Base-by-base conservation (phyloP, 1,284 basidiomycete genomes). In the Ustilago vetiveriae region DNA sequence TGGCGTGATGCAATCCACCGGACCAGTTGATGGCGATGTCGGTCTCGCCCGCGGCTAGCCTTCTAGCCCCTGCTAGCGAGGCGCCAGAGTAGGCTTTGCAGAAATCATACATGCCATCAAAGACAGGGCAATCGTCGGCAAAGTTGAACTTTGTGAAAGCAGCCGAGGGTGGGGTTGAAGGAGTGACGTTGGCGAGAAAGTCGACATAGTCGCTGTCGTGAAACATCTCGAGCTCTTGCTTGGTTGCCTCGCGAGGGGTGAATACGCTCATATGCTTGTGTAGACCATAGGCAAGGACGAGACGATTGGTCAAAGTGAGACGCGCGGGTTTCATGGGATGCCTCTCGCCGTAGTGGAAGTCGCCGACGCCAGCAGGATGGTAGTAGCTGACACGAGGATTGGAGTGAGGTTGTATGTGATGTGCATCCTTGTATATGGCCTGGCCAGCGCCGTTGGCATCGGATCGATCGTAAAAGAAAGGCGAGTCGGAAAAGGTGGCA, bases 241-340 rank as follows among this genome's bases (percentile, higher is more conserved):
- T 88, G 1, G 93, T 95, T 7, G 95, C 96, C 14, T 88, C 85
- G 17, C 92, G 87, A 1, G 94, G 94, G 67, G 92, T 89, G 82
- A 92, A 96, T 37, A 97, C 91, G 74, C 94, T 90, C 83, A 99
- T 97, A 77, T 94, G 90, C 78, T 96, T 91, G 84, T 98, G 94
- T 17, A 99, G 85, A 3, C 94, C 95, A 78, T 98, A 99, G 0
- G 94, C 95, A 80, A 96, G 88, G 6, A 98, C 95, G 39, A 99
- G 87, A 6, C 93, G 89, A 76, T 98, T 98, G 7, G 95, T 98
- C 44, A 99, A 83, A 3, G 94, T 94, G 10, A 98, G 84, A 14
- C 96, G 87, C 68, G 97, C 93, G 2, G 95, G 95, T 81, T 98
- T 96, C 95, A 98, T 98, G 3, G 95, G 96, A 85, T 98, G 95